These are phyloP conservation scores for Penicillium sp. DNA, from an alignment of 2,329 filamentous ascomycete genomes.

Conservation along the genomic window DNA sequence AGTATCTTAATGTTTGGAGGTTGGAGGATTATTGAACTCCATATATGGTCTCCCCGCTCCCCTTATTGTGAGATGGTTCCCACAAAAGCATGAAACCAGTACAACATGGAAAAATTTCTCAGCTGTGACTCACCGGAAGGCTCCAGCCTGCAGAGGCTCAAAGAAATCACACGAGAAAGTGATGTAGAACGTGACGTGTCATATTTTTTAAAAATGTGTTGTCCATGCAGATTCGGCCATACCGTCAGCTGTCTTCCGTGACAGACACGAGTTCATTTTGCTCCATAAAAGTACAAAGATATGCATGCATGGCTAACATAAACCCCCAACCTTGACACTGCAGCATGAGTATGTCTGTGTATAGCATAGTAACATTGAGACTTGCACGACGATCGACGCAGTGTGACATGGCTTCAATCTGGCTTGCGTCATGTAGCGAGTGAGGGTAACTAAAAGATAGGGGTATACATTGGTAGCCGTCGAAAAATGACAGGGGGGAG, in stretches of 20 bases:
- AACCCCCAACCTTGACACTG: neutral
- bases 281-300: neutral
- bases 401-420: neutral
- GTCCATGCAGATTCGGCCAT: neutral
- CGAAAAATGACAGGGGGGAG: neutral
- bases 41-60: neutral
- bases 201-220: neutral
- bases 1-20: neutral
- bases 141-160: neutral
- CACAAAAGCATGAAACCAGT: neutral
- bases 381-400: neutral
- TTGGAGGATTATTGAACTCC: neutral
- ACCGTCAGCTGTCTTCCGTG: neutral
- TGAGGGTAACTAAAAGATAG: neutral
- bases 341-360: neutral
- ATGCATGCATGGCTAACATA: neutral
- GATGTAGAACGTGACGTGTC: neutral
- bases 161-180: neutral
- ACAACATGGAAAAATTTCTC: neutral
- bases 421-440: neutral
- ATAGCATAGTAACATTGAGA: neutral
- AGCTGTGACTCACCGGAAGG: neutral
- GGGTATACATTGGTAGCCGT: neutral
- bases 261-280: neutral
- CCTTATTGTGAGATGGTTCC: neutral